These are phyloP conservation scores for Trametes maxima DNA, from an alignment of 768 basidiomycete species.

Conservation along the genomic window DNA sequence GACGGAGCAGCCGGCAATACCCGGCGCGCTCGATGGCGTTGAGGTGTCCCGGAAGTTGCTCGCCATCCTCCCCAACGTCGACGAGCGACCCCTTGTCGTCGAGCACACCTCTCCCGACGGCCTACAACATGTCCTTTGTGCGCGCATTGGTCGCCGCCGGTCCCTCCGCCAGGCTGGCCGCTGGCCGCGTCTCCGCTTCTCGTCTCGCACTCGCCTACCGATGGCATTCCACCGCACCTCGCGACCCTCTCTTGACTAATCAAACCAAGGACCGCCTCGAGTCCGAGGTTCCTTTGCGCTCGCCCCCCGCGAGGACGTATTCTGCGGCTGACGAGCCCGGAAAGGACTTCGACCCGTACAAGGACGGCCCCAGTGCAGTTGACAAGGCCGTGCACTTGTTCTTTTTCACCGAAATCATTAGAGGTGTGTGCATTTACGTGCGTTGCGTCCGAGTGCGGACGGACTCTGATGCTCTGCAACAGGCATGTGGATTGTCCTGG, in stretches of 20 bases:
- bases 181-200: constrained; percentile 28
- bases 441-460: not conserved
- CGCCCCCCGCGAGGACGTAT: constrained; percentile 30
- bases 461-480: constrained; percentile 22
- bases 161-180: constrained; percentile 49
- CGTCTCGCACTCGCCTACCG: constrained; percentile 50
- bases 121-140: constrained; percentile 59
- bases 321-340: constrained; percentile 47
- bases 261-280: constrained; percentile 25
- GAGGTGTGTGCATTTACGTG: constrained; percentile 59
- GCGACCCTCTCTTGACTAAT: constrained; percentile 27
- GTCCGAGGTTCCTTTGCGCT: constrained; percentile 6
- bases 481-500: constrained; percentile 99
- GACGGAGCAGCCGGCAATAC: constrained; percentile 28
- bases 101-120: constrained; percentile 38
- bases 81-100: constrained; percentile 28
- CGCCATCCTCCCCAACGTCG: constrained; percentile 27
- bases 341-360: constrained; percentile 67
- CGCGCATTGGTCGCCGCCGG: constrained; percentile 54
- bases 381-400: constrained; percentile 96
- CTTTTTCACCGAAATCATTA: constrained; percentile 98
- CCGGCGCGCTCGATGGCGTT: constrained; percentile 30
- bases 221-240: constrained; percentile 47
- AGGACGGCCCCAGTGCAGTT: constrained; percentile 82
- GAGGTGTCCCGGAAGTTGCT: constrained; percentile 28